Conservation (phyloP, 2,329 filamentous ascomycete species). For the Epichloe brachyelytri region DNA sequence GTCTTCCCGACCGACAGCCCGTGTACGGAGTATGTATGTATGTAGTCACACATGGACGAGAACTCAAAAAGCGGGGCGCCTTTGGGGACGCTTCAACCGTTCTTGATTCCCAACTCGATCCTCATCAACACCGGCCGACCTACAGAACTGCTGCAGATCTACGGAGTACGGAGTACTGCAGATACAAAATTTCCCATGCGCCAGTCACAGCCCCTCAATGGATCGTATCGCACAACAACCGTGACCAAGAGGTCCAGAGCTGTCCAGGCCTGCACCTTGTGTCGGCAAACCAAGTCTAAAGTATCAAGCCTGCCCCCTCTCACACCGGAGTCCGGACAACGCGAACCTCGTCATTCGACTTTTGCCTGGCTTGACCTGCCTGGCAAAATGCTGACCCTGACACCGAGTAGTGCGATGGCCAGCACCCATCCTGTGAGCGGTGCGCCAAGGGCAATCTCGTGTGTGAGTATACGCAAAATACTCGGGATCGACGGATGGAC, state of each 20-base stretch:
- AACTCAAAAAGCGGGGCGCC: neutral
- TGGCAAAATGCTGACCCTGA: neutral
- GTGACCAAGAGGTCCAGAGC: conserved; percentile 12
- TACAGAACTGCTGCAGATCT: no score
- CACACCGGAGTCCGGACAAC: neutral
- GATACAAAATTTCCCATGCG: neutral
- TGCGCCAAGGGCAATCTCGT: conserved; percentile 7
- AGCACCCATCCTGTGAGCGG: conserved; percentile 11
- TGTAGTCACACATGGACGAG: neutral
- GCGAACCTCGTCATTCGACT: neutral
- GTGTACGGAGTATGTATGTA: no score
- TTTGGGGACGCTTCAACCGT: neutral
- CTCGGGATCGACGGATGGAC: conserved; percentile 13
- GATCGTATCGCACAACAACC: conserved; percentile 7
- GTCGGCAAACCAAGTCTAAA: conserved; percentile 14
- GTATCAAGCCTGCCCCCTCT: neutral
- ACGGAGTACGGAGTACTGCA: no score
- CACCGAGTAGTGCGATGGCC: conserved; percentile 10
- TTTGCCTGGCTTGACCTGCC: no score
- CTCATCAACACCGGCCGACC: no score
- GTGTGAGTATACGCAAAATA: conserved; percentile 12
- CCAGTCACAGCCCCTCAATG: conserved; percentile 4
- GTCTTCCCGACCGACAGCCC: no score
- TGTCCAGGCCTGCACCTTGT: conserved; percentile 12
- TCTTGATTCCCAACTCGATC: no score